Evolutionary conservation across 192 early-diverging fungal genomes (phyloP), one percentile per base, ranked within the genome.

Genomic region (Coemansia sp.): DNA sequence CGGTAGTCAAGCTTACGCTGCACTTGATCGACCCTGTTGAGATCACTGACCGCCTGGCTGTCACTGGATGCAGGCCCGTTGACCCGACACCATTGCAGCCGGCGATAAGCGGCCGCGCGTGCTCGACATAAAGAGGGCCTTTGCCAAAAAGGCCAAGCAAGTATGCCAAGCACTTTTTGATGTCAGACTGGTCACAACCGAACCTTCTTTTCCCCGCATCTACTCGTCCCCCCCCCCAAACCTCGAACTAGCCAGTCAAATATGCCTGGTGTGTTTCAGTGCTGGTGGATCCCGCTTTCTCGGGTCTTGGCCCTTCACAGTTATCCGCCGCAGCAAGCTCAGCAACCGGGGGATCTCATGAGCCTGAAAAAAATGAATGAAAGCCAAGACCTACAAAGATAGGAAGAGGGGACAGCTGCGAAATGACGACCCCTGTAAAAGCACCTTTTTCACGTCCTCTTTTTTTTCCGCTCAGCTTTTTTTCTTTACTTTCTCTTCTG

Each of bases 1-100:
- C 62, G 15, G 80, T 82, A 18, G 75, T 62, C 29, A 82, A 82
- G 52, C 72, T 82, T 9, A 77, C 80, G 16, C 69, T 82, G 10
- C 53, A 72, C 29, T 46, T 82, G 50, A 68, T 67, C n/a, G 66
- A 72, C 38, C 52, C 67, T 3, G 44, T 15, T 13, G 41, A 60
- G n/a, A 40, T 68, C 36, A 16, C 66, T 16, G 55, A 53, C 16
- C 39, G 29, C n/a, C 27, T 55, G 50, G 24, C 57, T 13, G 18
- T 18, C 8, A 60, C 57, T 1, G 57, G 57, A 7, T 60, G 57
- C 18, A 13, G 57, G 15, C 31, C 29, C 3, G 57, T 16, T 15
- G 31, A 36, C 31, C 16, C 33, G 18, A 18, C 31, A 8, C 57
- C 57, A 8, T 24, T 60, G 57, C 31, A 34, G 33, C 31, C 13